Conservation (phyloP, 306 rosid species). For the apple (Malus domestica) region DNA sequence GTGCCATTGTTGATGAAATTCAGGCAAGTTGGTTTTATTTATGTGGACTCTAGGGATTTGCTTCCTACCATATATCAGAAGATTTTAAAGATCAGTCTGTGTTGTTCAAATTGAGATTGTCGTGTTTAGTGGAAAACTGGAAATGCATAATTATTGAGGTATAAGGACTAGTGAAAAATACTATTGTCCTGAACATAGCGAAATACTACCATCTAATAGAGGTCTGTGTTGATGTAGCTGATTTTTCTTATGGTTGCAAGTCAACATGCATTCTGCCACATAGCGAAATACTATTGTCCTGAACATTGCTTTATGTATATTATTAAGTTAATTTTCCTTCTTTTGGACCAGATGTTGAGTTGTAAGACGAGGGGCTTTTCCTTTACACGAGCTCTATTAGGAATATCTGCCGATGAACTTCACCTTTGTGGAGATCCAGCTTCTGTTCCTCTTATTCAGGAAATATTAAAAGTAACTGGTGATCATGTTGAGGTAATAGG, state of each 20-base stretch:
- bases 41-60: conserved; percentile 17
- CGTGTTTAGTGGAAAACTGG: not conserved
- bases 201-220: not conserved
- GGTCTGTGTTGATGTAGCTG: not conserved
- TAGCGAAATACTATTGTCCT: not conserved
- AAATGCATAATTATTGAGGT: not conserved
- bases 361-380: conserved; percentile 74
- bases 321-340: conserved; percentile 4
- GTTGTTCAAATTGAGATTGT: not conserved
- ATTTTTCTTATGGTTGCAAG: not conserved
- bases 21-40: conserved; percentile 54
- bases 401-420: conserved; percentile 87
- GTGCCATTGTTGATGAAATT: conserved; percentile 90
- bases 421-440: conserved; percentile 98
- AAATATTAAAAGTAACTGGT: conserved; percentile 65
- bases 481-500: conserved; percentile 73
- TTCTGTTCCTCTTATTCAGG: conserved; percentile 73
- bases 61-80: not conserved
- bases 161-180: not conserved
- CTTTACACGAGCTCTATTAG: conserved; percentile 85
- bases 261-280: not conserved
- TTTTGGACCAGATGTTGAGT: conserved; percentile 70
- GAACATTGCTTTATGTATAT: not conserved
- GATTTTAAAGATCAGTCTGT: not conserved
- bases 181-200: not conserved